A percentile compares a stretch with the other conserved stretches of the same genome.
Conservation (phyloP, 208 protist genomes). For the Leishmania arabica region DNA sequence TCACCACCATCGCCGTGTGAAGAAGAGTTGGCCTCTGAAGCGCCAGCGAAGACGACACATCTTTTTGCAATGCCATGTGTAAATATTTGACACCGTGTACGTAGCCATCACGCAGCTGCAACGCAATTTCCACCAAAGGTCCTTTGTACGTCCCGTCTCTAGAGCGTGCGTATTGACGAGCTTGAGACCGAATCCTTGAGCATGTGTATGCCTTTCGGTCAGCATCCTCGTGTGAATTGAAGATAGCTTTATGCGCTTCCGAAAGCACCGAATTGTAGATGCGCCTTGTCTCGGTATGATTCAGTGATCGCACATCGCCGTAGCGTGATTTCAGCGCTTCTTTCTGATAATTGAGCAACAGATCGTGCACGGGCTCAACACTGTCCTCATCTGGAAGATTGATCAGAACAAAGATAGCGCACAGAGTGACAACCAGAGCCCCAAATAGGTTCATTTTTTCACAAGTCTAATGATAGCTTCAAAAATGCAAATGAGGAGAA, state of each 20-base stretch:
- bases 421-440: conserved; percentile 1
- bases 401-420: conserved; percentile 10
- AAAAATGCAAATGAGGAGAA: background rate
- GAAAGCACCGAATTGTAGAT: conserved; percentile 48
- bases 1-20: conserved; percentile 39
- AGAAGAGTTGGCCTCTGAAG: conserved; percentile 31
- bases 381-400: conserved; percentile 21
- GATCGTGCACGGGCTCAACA: conserved; percentile 16
- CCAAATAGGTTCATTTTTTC: conserved; percentile 5
- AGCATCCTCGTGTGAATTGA: conserved; percentile 7
- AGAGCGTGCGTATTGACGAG: conserved; percentile 55
- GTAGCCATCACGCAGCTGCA: conserved; percentile 69
- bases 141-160: conserved; percentile 40
- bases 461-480: background rate
- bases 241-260: conserved; percentile 31
- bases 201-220: conserved; percentile 38
- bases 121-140: conserved; percentile 37
- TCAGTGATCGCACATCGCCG: conserved; percentile 40
- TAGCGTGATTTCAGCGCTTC: conserved; percentile 31
- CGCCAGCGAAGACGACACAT: conserved; percentile 34
- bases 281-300: conserved; percentile 43
- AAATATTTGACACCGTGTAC: conserved; percentile 56
- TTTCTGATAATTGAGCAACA: conserved; percentile 16
- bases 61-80: conserved; percentile 30
- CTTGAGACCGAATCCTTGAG: conserved; percentile 41